Base-by-base conservation (phyloP, 2,329 filamentous ascomycete species). In the Bipolaris victoriae region DNA sequence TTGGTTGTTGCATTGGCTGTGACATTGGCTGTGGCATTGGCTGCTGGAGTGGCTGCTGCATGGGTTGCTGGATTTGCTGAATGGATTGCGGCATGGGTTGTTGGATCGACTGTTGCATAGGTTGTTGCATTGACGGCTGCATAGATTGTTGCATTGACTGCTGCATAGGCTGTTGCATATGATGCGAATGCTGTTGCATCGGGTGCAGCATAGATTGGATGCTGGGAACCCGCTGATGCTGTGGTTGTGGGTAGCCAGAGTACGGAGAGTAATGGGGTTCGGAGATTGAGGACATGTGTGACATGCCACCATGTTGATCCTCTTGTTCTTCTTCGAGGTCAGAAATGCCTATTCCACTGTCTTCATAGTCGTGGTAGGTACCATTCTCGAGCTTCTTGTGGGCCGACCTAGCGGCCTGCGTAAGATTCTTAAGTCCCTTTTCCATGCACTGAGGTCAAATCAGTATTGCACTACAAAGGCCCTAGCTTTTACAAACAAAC, bases 361-460 rank as follows among this genome's bases (percentile, higher is more conserved):
- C 89, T 79, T 90, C 88, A 79, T 79, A 74, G 65, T 79, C 76
- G 65, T 71, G 72, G 70, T 78, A 76, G 68, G 71, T 80, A 78
- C 77, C 78, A 67, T 66, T 65, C 52, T 65, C 65, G 81, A 85
- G 85, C 78, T 87, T 88, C 68, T 88, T 88, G 57, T 85, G 82
- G 56, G 84, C 86, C 54, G 88, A 84, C 60, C 90, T 86, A 63
- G 87, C 83, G 50, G 87, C 85, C 66, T 87, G 86, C 73, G 89
- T 88, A 56, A 95, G 83, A 76, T 91, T 92, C 79, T 92, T 94
- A 67, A 94, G 81, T 35, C 91, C 91, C 71, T 90, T 90, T 74
- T 90, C 88, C 87, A 95, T 91, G 78, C 90, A 92, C 90, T 94
- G 64, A 10, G 52, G 22, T 57, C 36, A 16, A 15, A 45, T 67